Evolutionary conservation across 495 filamentous ascomycete genomes (phyloP).

Genomic region (Trichocladium antarcticum): DNA sequence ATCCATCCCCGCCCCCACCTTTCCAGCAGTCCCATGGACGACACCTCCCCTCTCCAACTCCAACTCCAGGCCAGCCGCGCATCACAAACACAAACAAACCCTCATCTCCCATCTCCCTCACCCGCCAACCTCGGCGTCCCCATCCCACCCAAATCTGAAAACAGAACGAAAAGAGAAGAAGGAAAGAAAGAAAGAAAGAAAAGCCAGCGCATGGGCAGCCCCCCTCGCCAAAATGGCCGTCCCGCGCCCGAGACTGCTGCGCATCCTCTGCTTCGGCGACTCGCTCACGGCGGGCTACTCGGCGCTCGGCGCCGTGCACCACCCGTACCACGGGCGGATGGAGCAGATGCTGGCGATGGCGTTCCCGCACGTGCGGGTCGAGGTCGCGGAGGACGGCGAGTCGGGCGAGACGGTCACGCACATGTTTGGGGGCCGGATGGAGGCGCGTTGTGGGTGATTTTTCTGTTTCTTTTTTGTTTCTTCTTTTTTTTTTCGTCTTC

Average conservation of each 20-base stretch:
- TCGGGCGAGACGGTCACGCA: slow-evolving; percentile 42
- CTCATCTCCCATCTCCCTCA: too few species aligned
- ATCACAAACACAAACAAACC: too few species aligned
- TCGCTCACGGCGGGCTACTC: slow-evolving; percentile 50
- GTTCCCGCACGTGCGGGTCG: slow-evolving; percentile 27
- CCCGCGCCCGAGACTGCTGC: slow-evolving; percentile 18
- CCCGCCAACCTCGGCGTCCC: too few species aligned
- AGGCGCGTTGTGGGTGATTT: slow-evolving; percentile 30
- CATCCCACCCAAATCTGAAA: neutral
- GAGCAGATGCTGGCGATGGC: slow-evolving; percentile 32
- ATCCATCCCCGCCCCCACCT: too few species aligned
- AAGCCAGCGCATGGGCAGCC: neutral
- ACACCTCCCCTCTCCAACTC: too few species aligned
- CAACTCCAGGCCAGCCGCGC: too few species aligned
- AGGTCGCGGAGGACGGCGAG: slow-evolving; percentile 33
- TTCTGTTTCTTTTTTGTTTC: neutral
- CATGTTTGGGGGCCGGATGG: slow-evolving; percentile 40
- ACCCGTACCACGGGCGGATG: slow-evolving; percentile 42
- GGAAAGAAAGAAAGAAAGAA: neutral
- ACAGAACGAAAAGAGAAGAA: neutral
- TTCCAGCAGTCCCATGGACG: too few species aligned
- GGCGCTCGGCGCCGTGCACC: slow-evolving; percentile 30
- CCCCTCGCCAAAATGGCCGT: slow-evolving; percentile 14
- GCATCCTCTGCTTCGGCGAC: slow-evolving; percentile 55
- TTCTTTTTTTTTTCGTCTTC: too few species aligned